phyloP scores from a whole-genome alignment of 2,329 filamentous ascomycete genomes.

The Sphaerostilbella broomeana region DNA sequence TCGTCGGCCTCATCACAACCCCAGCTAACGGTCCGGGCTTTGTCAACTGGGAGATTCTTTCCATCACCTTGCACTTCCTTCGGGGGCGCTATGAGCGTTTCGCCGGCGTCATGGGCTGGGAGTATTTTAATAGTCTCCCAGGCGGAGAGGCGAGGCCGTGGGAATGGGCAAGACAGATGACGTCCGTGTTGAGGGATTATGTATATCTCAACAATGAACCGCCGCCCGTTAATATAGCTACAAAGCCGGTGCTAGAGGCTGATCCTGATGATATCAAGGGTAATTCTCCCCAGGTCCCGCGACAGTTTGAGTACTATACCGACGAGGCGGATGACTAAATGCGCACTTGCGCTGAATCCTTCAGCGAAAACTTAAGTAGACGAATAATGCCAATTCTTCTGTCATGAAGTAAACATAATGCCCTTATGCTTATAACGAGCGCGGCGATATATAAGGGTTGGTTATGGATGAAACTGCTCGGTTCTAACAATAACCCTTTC shows the following conservation, averaged over 20 bases:
- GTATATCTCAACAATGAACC: constrained; percentile 14
- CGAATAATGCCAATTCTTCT: too few species aligned
- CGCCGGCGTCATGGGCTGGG: constrained; percentile 91
- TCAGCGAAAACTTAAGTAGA: too few species aligned
- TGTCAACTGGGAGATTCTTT: constrained; percentile 42
- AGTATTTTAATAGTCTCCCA: constrained; percentile 80
- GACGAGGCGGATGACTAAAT: constrained; percentile 18
- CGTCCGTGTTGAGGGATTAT: constrained; percentile 33
- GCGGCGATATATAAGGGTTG: too few species aligned
- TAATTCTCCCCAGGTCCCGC: constrained; percentile 24
- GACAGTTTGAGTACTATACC: constrained; percentile 30
- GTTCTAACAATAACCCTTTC: too few species aligned
- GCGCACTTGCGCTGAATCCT: too few species aligned
- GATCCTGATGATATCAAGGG: constrained; percentile 23
- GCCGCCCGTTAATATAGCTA: background rate
- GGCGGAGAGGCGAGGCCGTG: constrained; percentile 58
- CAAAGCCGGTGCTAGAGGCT: constrained; percentile 9
- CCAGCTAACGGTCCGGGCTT: constrained; percentile 61
- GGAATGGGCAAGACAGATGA: constrained; percentile 71
- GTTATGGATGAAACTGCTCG: too few species aligned
- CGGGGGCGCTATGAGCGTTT: constrained; percentile 56
- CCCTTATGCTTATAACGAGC: too few species aligned
- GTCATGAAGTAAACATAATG: too few species aligned
- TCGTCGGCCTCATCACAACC: constrained; percentile 76
- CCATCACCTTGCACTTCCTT: constrained; percentile 36